These are phyloP conservation scores for Coprinopsis marcescibilis DNA, from an alignment of 768 basidiomycete species.

Conservation along the genomic window DNA sequence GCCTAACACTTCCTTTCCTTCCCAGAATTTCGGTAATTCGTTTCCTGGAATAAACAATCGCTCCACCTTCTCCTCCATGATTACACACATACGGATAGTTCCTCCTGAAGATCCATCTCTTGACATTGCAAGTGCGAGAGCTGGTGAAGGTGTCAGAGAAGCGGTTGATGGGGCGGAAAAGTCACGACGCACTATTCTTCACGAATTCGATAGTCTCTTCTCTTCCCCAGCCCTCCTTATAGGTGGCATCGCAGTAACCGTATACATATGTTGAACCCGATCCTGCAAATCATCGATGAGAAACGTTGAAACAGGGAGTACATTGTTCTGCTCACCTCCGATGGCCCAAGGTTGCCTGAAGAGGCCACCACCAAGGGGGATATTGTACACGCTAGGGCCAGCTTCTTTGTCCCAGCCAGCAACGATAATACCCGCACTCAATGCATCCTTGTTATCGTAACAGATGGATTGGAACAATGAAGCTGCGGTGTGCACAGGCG, in stretches of 20 bases:
- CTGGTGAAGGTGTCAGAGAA: conserved; percentile 33
- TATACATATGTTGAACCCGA: conserved; percentile 98
- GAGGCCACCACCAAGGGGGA: conserved; percentile 92
- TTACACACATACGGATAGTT: conserved; percentile 95
- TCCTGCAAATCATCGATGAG: conserved; percentile 36
- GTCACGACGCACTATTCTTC: conserved; percentile 73
- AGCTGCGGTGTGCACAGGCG: conserved; percentile 79
- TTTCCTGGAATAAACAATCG: conserved; percentile 89
- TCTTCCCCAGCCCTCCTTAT: conserved; percentile 82
- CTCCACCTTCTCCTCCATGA: conserved; percentile 89
- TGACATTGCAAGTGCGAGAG: conserved; percentile 92
- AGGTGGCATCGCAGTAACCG: conserved; percentile 99
- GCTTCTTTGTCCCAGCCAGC: conserved; percentile 93
- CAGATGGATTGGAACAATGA: conserved; percentile 80
- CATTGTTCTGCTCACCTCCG: too few species aligned
- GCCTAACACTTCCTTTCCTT: conserved; percentile 69
- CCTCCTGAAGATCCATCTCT: conserved; percentile 98
- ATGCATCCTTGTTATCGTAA: conserved; percentile 87
- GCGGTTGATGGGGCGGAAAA: background rate
- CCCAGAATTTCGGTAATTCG: conserved; percentile 86
- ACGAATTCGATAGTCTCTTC: conserved; percentile 94
- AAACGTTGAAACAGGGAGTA: conserved; percentile 19
- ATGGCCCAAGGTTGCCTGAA: conserved; percentile 99
- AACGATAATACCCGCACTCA: conserved; percentile 94
- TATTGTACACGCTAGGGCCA: conserved; percentile 93